These are phyloP conservation scores for Phytophthora sp. DNA, from an alignment of 352 stramenopile genomes.

Conservation along the genomic window DNA sequence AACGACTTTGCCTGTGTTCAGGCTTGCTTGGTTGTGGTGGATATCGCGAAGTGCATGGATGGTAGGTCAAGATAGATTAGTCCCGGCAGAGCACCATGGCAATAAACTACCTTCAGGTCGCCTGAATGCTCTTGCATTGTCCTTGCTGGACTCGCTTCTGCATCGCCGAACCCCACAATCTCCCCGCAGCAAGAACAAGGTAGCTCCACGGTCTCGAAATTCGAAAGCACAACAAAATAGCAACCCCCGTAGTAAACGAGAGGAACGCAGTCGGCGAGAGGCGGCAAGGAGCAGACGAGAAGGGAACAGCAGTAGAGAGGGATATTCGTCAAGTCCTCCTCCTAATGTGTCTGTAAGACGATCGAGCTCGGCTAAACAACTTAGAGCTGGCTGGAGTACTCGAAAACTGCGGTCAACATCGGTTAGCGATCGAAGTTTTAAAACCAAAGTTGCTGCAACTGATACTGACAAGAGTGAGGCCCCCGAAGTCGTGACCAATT, in stretches of 20 bases:
- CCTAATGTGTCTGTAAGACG: neutral
- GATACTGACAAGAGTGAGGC: conserved; percentile 11
- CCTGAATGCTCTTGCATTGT: conserved; percentile 13
- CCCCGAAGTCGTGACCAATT: conserved; percentile 35
- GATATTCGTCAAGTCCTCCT: neutral
- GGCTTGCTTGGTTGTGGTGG: neutral
- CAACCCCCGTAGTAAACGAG: conserved; percentile 4
- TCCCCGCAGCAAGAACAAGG: conserved; percentile 6
- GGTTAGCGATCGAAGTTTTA: conserved; percentile 2
- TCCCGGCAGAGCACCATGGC: conserved; percentile 3
- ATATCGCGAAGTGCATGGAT: conserved; percentile 6
- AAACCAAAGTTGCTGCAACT: conserved; percentile 13
- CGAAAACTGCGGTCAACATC: conserved; percentile 1
- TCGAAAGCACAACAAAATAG: neutral
- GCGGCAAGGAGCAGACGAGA: conserved; percentile 3
- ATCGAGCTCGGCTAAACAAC: conserved; percentile 13
- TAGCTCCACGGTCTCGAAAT: conserved; percentile 14
- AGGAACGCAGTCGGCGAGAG: conserved; percentile 16
- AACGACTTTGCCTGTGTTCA: neutral
- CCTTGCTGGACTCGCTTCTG: conserved; percentile 20
- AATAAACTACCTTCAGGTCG: conserved; percentile 3
- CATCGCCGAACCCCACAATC: conserved; percentile 10
- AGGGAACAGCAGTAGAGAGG: conserved; percentile 11
- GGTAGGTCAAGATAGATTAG: conserved; percentile 14
- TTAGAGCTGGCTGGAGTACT: conserved; percentile 9